Base-by-base conservation (phyloP, 768 basidiomycete genomes). In the Mycena alexandri region DNA sequence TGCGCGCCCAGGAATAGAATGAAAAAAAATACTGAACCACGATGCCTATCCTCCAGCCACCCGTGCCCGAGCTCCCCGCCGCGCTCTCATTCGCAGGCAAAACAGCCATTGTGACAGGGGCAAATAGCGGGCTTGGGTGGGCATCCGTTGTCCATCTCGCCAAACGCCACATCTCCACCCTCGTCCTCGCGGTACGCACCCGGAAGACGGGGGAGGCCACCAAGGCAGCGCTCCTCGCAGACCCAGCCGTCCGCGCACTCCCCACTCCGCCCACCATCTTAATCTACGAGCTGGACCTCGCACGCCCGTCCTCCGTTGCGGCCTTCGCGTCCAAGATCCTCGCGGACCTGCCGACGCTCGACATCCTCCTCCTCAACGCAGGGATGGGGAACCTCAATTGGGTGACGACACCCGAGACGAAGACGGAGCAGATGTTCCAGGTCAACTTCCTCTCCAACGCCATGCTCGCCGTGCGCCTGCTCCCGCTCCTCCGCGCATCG, bases 31-130 rank as follows among this genome's bases (percentile, higher is more conserved):
- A 16, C 13, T 29, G 29, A 29, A 29, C 29, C 16, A 57, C 22
- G 38, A 72, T 73, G 69, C 22, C 25, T 11, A 12, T 68, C 13
- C 21, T 72, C n/a, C 70, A 70, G 41, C 70, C 71, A 22, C 21
- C 55, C 34, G 42, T 74, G 7, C 52, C 55, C 16, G 38, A 61
- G 2, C 69, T 74, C 11, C 71, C 71, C 0, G 25, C 61, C 4
- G 55, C 66, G 10, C 65, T 74, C 33, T 53, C 71, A 1, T 74
- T 74, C 22, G 62, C 61, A 1, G 78, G 78, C 14, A 82, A 78
- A 67, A 78, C 76, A 11, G 77, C 72, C 46, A 73, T 82, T 38
- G 75, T 82, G 47, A 73, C 73, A 0, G 73, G 72, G 13, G 70
- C 70, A 8, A 74, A 67, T 25, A 42, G 54, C 11, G 73, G 73